phyloP scores from a whole-genome alignment of 78 protist genomes.

The Dictyostelium purpureum region DNA sequence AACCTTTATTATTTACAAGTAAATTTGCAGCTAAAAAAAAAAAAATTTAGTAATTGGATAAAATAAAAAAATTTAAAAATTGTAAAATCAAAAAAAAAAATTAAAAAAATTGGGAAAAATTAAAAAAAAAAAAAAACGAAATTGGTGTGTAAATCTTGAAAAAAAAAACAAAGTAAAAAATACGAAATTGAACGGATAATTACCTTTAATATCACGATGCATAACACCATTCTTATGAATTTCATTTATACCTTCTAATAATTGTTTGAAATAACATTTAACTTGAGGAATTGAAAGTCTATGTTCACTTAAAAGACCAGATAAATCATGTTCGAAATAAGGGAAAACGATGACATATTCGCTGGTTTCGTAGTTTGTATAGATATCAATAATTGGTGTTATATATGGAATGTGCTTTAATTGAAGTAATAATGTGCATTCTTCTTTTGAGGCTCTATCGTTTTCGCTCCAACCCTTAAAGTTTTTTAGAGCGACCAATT shows the following conservation, averaged over 20 bases:
- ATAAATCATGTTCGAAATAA: constrained; percentile 70
- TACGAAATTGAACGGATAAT: neutral
- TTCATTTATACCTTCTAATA: constrained; percentile 55
- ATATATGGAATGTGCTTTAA: constrained; percentile 62
- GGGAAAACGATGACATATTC: constrained; percentile 66
- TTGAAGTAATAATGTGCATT: constrained; percentile 35
- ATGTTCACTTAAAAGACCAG: constrained; percentile 65
- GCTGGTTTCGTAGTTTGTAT: constrained; percentile 18
- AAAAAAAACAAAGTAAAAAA: neutral
- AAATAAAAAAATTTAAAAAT: neutral
- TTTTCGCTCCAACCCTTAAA: constrained; percentile 48
- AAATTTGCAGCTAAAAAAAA: constrained; percentile 70
- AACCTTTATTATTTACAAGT: constrained; percentile 67
- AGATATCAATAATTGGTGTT: constrained; percentile 55
- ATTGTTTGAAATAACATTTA: constrained; percentile 62
- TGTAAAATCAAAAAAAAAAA: neutral
- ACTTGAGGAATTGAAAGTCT: constrained; percentile 65
- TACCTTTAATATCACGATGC: constrained; percentile 85
- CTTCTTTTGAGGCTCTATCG: constrained; percentile 68
- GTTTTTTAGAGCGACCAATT: constrained; percentile 61
- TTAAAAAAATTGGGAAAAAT: neutral
- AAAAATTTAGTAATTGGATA: neutral
- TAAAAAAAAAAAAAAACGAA: neutral
- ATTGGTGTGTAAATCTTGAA: neutral
- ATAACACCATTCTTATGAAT: constrained; percentile 70